Percentiles rank a stretch among this genome's conserved stretches.
These are phyloP conservation scores for Hirschioporus abietinus DNA, from an alignment of 768 basidiomycete species.

Conservation along the genomic window DNA sequence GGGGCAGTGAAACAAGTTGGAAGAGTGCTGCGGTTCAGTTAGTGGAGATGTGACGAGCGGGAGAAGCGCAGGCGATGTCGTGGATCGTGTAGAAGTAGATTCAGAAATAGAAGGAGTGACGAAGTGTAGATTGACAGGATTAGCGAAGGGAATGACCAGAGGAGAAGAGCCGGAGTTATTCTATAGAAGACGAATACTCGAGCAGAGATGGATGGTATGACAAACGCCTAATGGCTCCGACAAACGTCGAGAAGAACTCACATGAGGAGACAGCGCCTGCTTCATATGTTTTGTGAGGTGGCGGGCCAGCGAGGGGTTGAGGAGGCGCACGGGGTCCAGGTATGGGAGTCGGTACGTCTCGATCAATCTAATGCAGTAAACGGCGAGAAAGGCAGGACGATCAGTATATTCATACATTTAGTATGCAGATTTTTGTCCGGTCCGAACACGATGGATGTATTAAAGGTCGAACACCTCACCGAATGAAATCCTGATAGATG, in stretches of 20 bases:
- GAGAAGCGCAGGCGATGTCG: background rate
- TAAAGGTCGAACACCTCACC: conserved; percentile 53
- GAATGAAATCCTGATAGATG: conserved; percentile 67
- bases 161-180: no score
- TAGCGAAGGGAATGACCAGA: background rate
- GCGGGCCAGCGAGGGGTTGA: conserved; percentile 54
- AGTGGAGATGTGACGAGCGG: background rate
- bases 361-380: conserved; percentile 46
- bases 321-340: conserved; percentile 58
- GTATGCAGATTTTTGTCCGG: no score
- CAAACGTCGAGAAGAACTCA: conserved; percentile 30
- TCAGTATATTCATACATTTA: no score
- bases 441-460: no score
- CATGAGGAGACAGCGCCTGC: conserved; percentile 65
- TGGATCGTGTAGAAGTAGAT: background rate
- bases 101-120: background rate
- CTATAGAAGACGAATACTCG: background rate
- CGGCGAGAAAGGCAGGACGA: background rate
- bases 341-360: conserved; percentile 77
- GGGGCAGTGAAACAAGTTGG: background rate
- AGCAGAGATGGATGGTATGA: background rate
- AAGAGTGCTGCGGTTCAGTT: background rate
- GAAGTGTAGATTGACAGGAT: background rate
- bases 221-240: background rate
- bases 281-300: conserved; percentile 72